Conservation (phyloP, 192 early-diverging fungal species). For the Coemansia javaensis region DNA sequence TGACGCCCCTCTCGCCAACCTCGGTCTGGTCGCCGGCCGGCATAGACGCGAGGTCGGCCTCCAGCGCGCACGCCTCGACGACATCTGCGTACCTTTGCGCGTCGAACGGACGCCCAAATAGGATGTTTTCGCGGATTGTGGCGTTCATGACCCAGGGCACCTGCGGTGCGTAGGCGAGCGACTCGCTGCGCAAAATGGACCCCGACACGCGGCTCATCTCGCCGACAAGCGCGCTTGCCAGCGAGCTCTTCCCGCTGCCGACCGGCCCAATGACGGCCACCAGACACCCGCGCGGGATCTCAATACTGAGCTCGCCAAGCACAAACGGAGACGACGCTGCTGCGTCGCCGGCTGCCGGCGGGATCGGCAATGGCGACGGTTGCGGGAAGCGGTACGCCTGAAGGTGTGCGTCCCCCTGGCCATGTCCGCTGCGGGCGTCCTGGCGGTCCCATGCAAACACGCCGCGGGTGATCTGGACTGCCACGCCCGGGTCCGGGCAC, state of each 20-base stretch:
- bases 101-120: conserved; percentile 64
- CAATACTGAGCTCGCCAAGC: conserved; percentile 46
- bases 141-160: conserved; percentile 58
- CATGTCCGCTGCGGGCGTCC: background rate
- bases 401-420: too few species aligned
- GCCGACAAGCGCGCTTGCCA: conserved; percentile 53
- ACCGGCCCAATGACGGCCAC: conserved; percentile 63
- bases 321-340: conserved; percentile 1
- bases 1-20: conserved; percentile 64
- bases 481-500: conserved; percentile 12
- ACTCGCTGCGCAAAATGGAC: conserved; percentile 29
- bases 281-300: conserved; percentile 52
- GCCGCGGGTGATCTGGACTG: conserved; percentile 17
- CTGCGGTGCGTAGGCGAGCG: conserved; percentile 52
- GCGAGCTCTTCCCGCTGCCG: conserved; percentile 62
- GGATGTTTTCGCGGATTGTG: conserved; percentile 67
- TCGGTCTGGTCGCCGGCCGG: conserved; percentile 66
- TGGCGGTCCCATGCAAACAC: conserved; percentile 22
- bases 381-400: conserved; percentile 9
- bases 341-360: too few species aligned
- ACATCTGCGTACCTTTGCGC: conserved; percentile 58
- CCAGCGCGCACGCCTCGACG: conserved; percentile 65
- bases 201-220: conserved; percentile 54
- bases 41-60: conserved; percentile 60
- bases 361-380: background rate